These are phyloP conservation scores for Apiospora aurea DNA, from an alignment of 2,329 filamentous ascomycete species.

Conservation along the genomic window DNA sequence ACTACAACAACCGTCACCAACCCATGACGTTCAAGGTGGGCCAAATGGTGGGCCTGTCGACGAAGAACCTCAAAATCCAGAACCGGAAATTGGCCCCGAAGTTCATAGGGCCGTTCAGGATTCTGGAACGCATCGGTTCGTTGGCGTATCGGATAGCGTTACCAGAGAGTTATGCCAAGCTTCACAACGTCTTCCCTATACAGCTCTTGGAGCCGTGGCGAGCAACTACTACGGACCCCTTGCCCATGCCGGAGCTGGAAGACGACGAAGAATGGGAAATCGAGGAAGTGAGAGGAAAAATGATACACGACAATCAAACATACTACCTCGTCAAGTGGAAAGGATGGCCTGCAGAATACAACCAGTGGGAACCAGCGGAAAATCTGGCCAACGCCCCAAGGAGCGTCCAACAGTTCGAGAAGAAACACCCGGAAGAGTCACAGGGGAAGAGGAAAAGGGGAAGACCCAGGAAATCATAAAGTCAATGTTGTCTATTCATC, in stretches of 20 bases:
- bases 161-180: not conserved
- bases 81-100: not conserved
- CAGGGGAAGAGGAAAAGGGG: no score
- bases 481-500: no score
- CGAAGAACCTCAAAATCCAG: not conserved
- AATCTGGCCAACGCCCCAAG: no score
- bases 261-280: not conserved
- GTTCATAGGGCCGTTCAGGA: not conserved
- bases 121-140: not conserved
- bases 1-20: not conserved
- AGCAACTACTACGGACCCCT: not conserved
- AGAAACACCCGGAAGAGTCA: no score
- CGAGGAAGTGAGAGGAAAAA: not conserved
- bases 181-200: no score
- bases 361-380: no score
- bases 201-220: not conserved
- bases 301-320: not conserved
- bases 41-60: not conserved
- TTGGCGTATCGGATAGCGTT: not conserved
- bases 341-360: no score
- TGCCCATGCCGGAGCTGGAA: not conserved
- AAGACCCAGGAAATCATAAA: no score
- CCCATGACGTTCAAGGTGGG: not conserved
- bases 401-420: no score
- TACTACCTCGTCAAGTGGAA: no score